Conservation (phyloP, 306 rosid genomes). For the Carpinus viminea region DNA sequence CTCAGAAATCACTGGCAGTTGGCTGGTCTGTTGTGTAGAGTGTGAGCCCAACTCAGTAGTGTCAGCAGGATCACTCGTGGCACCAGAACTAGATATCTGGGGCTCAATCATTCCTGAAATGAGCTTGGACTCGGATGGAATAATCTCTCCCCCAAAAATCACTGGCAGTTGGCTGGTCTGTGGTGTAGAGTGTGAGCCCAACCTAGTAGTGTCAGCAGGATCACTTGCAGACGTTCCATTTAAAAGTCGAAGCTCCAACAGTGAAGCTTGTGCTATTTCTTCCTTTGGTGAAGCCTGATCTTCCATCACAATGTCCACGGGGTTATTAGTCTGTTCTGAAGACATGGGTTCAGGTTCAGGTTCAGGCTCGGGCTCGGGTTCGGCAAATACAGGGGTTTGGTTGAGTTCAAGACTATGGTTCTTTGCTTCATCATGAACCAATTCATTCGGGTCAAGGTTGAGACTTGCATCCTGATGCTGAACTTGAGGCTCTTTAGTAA, state of each 20-base stretch:
- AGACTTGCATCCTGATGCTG: constrained; percentile 26
- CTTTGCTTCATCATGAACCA: constrained; percentile 7
- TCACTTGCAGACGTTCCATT: constrained; percentile 15
- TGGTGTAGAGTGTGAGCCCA: constrained; percentile 6
- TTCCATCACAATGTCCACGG: constrained; percentile 31
- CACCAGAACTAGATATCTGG: constrained; percentile 32
- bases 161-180: neutral
- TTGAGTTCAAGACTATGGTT: too few relatives aligned
- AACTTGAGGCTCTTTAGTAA: constrained; percentile 24
- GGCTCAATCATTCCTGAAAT: constrained; percentile 26
- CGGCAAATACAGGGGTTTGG: too few relatives aligned
- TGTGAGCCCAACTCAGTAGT: neutral
- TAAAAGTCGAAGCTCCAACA: constrained; percentile 13
- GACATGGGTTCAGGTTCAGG: constrained; percentile 29
- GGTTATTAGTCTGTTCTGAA: constrained; percentile 20
- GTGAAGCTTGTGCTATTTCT: constrained; percentile 18
- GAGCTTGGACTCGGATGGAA: constrained; percentile 20
- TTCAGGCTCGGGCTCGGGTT: constrained; percentile 33
- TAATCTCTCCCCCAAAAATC: constrained; percentile 11
- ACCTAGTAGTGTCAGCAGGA: neutral
- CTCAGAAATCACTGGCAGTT: neutral
- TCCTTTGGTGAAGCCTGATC: constrained; percentile 25
- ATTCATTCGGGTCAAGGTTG: constrained; percentile 32
- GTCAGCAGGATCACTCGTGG: neutral
- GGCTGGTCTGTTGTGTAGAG: constrained; percentile 6